These are phyloP conservation scores for Eutrema salsugineum DNA, from an alignment of 441 rosid genomes.

Conservation along the genomic window DNA sequence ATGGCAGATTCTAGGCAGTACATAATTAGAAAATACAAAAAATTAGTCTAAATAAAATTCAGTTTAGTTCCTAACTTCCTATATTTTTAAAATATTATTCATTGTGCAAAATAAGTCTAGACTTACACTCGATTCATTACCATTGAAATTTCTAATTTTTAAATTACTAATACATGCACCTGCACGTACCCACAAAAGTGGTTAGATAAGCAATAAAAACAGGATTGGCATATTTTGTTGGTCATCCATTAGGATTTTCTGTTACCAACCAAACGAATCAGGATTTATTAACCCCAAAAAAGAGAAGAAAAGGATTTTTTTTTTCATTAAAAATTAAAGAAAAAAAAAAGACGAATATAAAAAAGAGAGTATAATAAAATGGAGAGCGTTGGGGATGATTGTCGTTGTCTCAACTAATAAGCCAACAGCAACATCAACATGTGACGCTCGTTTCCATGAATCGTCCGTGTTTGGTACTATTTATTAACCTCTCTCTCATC, in stretches of 20 bases:
- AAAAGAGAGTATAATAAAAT: neutral
- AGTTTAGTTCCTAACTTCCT: too few species aligned
- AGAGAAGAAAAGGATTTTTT: neutral
- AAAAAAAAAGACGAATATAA: neutral
- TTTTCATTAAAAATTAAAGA: neutral
- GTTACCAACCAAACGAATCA: neutral
- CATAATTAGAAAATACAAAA: too few species aligned
- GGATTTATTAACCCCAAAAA: neutral
- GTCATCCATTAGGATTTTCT: neutral
- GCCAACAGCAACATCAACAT: slow-evolving; percentile 12
- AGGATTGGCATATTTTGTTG: neutral
- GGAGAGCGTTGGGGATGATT: slow-evolving; percentile 13
- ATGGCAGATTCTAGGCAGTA: too few species aligned
- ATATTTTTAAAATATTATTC: too few species aligned
- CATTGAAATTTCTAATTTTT: neutral
- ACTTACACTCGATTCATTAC: too few species aligned
- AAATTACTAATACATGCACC: neutral
- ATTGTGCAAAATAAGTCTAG: too few species aligned
- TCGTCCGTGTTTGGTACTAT: slow-evolving; percentile 26
- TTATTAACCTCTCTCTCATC: neutral
- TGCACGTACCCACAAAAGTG: neutral
- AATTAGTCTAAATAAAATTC: too few species aligned
- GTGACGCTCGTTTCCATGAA: slow-evolving; percentile 31
- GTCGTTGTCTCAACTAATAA: slow-evolving; percentile 18
- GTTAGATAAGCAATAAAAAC: neutral